Base-by-base conservation (phyloP, 768 basidiomycete species). In the Psilocybe azurescens region DNA sequence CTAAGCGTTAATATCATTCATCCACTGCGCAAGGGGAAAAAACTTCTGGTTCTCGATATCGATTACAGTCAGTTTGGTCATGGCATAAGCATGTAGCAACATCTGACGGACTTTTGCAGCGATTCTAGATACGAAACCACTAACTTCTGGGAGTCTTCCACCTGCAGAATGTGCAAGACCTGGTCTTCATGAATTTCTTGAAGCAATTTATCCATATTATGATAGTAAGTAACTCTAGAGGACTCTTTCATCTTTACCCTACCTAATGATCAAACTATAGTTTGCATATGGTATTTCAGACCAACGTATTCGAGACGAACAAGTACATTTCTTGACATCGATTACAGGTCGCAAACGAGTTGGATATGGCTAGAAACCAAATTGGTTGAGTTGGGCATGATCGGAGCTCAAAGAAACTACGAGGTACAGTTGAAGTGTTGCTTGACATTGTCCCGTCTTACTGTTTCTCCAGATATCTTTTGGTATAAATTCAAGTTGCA, bases 281-380 rank as follows among this genome's bases (percentile, higher is more conserved):
- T 97, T 63, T 91, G 90, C 67, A 90, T 96, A 64, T 96, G 94
- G 94, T 91, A 69, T 41, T 16, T 33, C n/a, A 13, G n/a, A 24
- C 14, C 18, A 16, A 18, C 29, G 28, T n/a, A 38, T 24, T 2
- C 41, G 20, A 57, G 33, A 5, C 6, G 33, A 36, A 36, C 11
- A 39, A 29, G n/a, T 24, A 20, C 49, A 28, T 8, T 24, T 24
- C 2, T 29, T 51, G 16, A 32, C 10, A 24, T 41, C 39, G 14
- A n/a, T 59, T 11, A 32, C 63, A 91, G 89, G 90, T 89, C 88
- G 1, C 91, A 93, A 71, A 95, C 94, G 3, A 89, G 86, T 64
- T 95, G 94, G 94, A 81, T 92, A 53, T 95, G 93, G 93, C 79
- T 95, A 16, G 93, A 95, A 77, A 86, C 88, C 14, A 96, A 95